A percentile compares a stretch with the other conserved stretches of the same genome.
Evolutionary conservation across 1,284 basidiomycete genomes (phyloP).

Genomic region (Vanrija pseudolonga): DNA sequence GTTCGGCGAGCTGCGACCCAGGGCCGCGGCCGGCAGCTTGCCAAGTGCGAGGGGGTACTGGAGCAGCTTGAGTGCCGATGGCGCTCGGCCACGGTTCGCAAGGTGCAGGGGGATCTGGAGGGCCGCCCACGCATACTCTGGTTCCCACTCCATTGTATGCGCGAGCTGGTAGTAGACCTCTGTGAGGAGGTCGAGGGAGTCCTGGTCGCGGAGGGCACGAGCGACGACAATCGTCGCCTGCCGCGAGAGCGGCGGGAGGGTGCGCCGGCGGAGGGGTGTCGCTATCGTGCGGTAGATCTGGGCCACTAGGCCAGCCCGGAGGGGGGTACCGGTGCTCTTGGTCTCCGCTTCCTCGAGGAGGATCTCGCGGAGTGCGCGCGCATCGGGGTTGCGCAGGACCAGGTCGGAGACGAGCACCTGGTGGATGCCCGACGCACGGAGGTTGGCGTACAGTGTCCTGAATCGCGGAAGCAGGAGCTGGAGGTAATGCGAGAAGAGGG

Average conservation of each 20-base stretch:
- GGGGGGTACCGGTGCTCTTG: neutral
- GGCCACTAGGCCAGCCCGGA: constrained; percentile 9
- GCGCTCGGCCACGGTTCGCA: neutral
- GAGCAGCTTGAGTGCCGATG: constrained; percentile 15
- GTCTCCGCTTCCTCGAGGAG: constrained; percentile 21
- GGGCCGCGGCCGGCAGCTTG: constrained; percentile 8
- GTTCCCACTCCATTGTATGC: constrained; percentile 8
- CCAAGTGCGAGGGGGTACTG: constrained; percentile 20
- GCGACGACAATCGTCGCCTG: constrained; percentile 2
- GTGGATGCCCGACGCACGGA: constrained; percentile 23
- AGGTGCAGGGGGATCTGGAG: constrained; percentile 21
- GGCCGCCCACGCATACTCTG: constrained; percentile 15
- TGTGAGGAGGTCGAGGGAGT: constrained; percentile 5
- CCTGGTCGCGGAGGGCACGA: constrained; percentile 6
- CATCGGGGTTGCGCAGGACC: constrained; percentile 26
- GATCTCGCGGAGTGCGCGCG: constrained; percentile 18
- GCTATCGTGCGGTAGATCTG: constrained; percentile 12
- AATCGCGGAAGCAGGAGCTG: constrained; percentile 18
- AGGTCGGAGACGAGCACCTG: constrained; percentile 33
- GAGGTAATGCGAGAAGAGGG: constrained; percentile 27
- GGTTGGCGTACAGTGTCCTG: constrained; percentile 16
- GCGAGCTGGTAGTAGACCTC: constrained; percentile 20
- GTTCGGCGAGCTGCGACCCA: constrained; percentile 3
- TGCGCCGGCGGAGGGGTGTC: constrained; percentile 3
- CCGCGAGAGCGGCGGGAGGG: constrained; percentile 3